phyloP scores from a whole-genome alignment of 129 eudicot genomes.

The Centella asiatica region DNA sequence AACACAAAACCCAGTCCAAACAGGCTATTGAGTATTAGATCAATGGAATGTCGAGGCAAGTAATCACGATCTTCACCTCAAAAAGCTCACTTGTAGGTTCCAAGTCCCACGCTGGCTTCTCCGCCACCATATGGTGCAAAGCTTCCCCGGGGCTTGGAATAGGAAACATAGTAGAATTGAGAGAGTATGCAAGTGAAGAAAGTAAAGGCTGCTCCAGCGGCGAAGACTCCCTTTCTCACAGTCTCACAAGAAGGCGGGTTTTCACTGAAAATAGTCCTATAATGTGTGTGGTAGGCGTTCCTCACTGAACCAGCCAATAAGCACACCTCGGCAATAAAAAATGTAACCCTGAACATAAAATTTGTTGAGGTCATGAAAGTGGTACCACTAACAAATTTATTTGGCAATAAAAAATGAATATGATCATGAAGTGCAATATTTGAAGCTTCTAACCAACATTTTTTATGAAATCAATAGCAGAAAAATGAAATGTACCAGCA shows the following conservation, averaged over 20 bases:
- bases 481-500: constrained; percentile 51
- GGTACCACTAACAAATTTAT: background rate
- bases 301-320: constrained; percentile 88
- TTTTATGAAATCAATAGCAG: background rate
- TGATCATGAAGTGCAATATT: background rate
- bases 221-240: constrained; percentile 85
- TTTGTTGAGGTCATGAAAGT: background rate
- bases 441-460: too few relatives aligned
- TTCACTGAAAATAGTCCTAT: constrained; percentile 40
- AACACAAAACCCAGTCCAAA: background rate
- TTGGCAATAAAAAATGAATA: background rate
- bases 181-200: constrained; percentile 62
- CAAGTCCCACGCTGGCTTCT: constrained; percentile 68
- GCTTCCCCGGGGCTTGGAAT: constrained; percentile 45
- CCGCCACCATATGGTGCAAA: constrained; percentile 43
- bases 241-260: constrained; percentile 68
- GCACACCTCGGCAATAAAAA: constrained; percentile 71
- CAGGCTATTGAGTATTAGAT: constrained; percentile 9
- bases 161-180: constrained; percentile 57
- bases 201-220: constrained; percentile 83
- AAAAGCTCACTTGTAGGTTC: constrained; percentile 41
- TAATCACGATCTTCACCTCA: constrained; percentile 2
- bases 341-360: constrained; percentile 44
- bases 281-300: constrained; percentile 84
- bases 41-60: background rate